These are phyloP conservation scores for Cerrena zonata DNA, from an alignment of 1,284 basidiomycete species.

Conservation along the genomic window DNA sequence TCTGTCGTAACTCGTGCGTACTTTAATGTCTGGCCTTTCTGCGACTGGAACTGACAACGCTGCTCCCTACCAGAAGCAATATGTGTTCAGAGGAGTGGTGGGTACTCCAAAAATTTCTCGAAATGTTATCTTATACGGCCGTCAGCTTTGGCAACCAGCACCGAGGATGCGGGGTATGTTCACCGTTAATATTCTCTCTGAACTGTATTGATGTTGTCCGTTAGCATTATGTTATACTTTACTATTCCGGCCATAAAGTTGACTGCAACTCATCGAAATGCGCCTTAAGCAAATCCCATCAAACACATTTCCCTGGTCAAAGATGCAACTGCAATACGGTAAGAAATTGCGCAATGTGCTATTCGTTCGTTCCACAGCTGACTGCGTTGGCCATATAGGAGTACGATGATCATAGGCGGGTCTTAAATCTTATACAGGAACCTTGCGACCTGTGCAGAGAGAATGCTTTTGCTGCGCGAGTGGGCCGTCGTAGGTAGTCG, in stretches of 20 bases:
- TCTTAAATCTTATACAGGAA: slow-evolving; percentile 46
- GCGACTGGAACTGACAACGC: not conserved
- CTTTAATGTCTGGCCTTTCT: not conserved
- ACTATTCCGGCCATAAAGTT: slow-evolving; percentile 39
- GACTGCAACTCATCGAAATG: slow-evolving; percentile 41
- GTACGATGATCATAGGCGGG: slow-evolving; percentile 35
- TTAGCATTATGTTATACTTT: slow-evolving; percentile 54
- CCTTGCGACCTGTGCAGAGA: slow-evolving; percentile 43
- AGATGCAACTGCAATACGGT: slow-evolving; percentile 32
- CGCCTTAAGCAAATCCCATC: slow-evolving; percentile 38
- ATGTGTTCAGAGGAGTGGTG: slow-evolving; percentile 46
- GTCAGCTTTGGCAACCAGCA: slow-evolving; percentile 57
- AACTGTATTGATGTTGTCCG: not conserved
- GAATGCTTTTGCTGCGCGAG: slow-evolving; percentile 24
- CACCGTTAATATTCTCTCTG: not conserved
- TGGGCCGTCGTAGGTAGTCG: slow-evolving; percentile 20
- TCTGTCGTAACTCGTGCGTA: not conserved
- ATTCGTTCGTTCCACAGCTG: slow-evolving; percentile 5
- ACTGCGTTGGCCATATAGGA: slow-evolving; percentile 23
- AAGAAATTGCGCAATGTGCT: slow-evolving; percentile 1
- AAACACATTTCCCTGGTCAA: slow-evolving; percentile 35
- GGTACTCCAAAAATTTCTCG: slow-evolving; percentile 11
- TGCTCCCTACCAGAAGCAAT: not conserved
- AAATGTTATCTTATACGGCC: slow-evolving; percentile 1
- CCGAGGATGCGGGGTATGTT: slow-evolving; percentile 53